These are phyloP conservation scores for Hirschioporus abietinus DNA, from an alignment of 768 basidiomycete species.

Conservation along the genomic window DNA sequence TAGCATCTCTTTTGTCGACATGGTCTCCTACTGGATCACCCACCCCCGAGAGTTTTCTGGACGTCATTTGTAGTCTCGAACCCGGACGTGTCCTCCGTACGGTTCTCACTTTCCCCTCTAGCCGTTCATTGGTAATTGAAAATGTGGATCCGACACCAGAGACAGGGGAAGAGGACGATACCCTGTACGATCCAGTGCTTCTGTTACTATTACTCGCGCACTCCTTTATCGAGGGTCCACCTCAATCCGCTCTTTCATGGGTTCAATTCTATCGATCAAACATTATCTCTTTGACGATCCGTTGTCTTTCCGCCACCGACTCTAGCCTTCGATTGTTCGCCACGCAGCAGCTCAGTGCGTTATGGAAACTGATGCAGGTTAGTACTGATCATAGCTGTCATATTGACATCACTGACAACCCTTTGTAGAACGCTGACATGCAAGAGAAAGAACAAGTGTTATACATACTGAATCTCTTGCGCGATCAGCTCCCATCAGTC, in stretches of 20 bases:
- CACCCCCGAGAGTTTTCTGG: conserved; percentile 44
- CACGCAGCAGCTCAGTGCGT: conserved; percentile 50
- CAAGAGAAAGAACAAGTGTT: conserved; percentile 73
- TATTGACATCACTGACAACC: background rate
- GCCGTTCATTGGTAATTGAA: conserved; percentile 38
- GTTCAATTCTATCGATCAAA: conserved; percentile 83
- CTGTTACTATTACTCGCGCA: conserved; percentile 61
- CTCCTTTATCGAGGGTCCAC: conserved; percentile 54
- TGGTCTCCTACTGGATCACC: conserved; percentile 56
- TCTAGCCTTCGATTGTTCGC: conserved; percentile 54
- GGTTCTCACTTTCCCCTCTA: conserved; percentile 63
- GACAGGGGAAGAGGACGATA: conserved; percentile 26
- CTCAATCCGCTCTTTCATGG: conserved; percentile 67
- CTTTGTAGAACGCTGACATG: conserved; percentile 49
- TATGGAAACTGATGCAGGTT: conserved; percentile 64
- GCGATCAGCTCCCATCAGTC: conserved; percentile 46
- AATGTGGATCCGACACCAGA: conserved; percentile 27
- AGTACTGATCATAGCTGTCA: conserved; percentile 17
- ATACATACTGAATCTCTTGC: conserved; percentile 63
- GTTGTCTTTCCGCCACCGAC: conserved; percentile 66
- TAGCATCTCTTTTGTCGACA: conserved; percentile 51
- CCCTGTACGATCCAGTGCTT: conserved; percentile 79
- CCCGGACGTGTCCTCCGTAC: conserved; percentile 62
- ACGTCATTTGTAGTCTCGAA: conserved; percentile 69
- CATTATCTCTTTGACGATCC: conserved; percentile 64